A percentile compares a stretch with the other conserved stretches of the same genome.
phyloP scores from a whole-genome alignment of 306 rosid genomes.

The Argentina anserina region DNA sequence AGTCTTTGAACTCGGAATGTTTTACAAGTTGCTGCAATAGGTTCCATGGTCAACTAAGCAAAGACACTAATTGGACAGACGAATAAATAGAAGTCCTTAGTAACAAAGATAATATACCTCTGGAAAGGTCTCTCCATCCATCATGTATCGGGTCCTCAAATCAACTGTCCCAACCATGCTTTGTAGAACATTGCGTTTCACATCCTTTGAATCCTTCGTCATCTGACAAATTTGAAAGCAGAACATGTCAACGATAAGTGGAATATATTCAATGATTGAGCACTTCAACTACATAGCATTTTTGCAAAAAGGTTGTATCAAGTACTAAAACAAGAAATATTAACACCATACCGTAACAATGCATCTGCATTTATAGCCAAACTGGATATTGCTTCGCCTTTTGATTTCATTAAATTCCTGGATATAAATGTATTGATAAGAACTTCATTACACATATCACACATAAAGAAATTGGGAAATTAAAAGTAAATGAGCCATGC shows the following conservation, averaged over 20 bases:
- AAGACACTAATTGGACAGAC: constrained; percentile 14
- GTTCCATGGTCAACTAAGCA: constrained; percentile 12
- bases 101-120: constrained; percentile 49
- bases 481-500: constrained; percentile 14
- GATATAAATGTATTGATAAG: constrained; percentile 21
- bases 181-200: constrained; percentile 52
- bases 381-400: constrained; percentile 40
- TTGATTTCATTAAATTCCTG: constrained; percentile 71
- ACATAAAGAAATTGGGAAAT: constrained; percentile 4
- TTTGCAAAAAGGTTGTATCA: background rate
- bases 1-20: constrained; percentile 50
- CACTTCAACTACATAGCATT: background rate
- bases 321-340: constrained; percentile 1
- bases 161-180: constrained; percentile 92
- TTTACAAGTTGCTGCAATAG: constrained; percentile 58
- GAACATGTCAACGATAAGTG: background rate
- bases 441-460: constrained; percentile 13
- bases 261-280: background rate
- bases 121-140: constrained; percentile 87
- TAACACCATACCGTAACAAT: constrained; percentile 61
- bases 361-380: constrained; percentile 54
- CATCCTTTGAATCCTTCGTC: constrained; percentile 61
- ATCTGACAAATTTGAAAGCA: constrained; percentile 55
- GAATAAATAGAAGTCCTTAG: constrained; percentile 1
- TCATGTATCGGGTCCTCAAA: constrained; percentile 57